Evolutionary conservation across 768 basidiomycete species (phyloP).

Genomic region (Dendrothele bispora): DNA sequence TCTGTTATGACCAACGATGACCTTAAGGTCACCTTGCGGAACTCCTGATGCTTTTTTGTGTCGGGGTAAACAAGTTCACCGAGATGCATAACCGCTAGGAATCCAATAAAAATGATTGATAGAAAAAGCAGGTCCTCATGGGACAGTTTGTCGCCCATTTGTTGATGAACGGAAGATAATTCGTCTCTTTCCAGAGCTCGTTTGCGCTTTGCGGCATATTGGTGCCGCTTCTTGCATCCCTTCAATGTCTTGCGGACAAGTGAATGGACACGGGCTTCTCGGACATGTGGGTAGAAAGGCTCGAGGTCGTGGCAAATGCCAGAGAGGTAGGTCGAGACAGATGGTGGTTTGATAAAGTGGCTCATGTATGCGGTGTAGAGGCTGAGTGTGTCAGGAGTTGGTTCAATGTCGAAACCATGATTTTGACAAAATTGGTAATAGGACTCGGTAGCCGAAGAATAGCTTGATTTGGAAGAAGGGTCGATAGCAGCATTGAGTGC

Average conservation of each 20-base stretch:
- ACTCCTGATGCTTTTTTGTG: neutral
- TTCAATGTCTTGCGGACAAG: constrained; percentile 14
- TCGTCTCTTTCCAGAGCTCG: constrained; percentile 9
- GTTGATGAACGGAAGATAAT: neutral
- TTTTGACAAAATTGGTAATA: too few relatives aligned
- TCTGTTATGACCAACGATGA: neutral
- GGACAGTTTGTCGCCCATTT: neutral
- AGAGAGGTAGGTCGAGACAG: too few relatives aligned
- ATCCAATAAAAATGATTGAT: constrained; percentile 12
- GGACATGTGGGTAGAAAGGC: too few relatives aligned
- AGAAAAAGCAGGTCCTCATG: constrained; percentile 24
- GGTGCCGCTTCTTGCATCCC: constrained; percentile 7
- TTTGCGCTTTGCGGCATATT: neutral
- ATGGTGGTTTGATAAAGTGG: too few relatives aligned
- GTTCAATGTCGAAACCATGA: too few relatives aligned
- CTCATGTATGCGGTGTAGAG: too few relatives aligned
- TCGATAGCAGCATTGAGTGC: too few relatives aligned
- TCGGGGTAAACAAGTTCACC: constrained; percentile 23
- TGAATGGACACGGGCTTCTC: too few relatives aligned
- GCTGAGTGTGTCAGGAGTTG: too few relatives aligned
- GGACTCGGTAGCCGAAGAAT: too few relatives aligned
- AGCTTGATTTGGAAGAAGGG: too few relatives aligned
- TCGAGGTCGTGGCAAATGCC: too few relatives aligned
- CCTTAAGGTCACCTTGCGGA: constrained; percentile 5
- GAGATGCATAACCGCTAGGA: constrained; percentile 14